Evolutionary conservation across 164 flowering plant species (phyloP).

Genomic region (Kingdonia uniflora): DNA sequence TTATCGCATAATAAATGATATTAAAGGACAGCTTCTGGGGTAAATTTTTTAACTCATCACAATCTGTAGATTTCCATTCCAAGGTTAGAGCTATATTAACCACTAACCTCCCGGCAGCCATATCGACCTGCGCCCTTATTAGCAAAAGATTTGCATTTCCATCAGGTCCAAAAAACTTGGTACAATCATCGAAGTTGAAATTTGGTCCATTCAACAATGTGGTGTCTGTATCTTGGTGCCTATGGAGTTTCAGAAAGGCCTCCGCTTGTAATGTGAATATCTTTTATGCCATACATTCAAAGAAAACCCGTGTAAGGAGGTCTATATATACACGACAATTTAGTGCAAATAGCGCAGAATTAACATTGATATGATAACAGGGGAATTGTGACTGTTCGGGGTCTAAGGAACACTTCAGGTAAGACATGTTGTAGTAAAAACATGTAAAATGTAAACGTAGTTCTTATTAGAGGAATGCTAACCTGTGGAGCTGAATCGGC

Average conservation of each 20-base stretch:
- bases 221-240: conserved; percentile 60
- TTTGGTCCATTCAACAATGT: conserved; percentile 28
- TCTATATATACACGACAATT: too few species aligned
- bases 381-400: too few species aligned
- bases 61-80: too few species aligned
- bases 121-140: conserved; percentile 46
- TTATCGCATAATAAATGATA: background rate
- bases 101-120: conserved; percentile 70
- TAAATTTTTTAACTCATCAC: too few species aligned
- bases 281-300: conserved; percentile 17
- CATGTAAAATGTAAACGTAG: background rate
- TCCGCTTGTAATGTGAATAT: conserved; percentile 63
- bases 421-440: too few species aligned
- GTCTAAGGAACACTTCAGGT: too few species aligned
- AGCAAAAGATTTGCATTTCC: conserved; percentile 22
- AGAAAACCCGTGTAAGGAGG: too few species aligned
- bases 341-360: too few species aligned
- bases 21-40: too few species aligned
- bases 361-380: too few species aligned
- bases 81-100: too few species aligned
- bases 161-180: conserved; percentile 40
- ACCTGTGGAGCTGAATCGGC: conserved; percentile 86
- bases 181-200: conserved; percentile 29
- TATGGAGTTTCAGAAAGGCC: conserved; percentile 60
- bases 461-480: background rate